Percentiles rank a stretch among this genome's conserved stretches.
Conservation (phyloP, 2,329 filamentous ascomycete genomes). For the Hortaea sp. region DNA sequence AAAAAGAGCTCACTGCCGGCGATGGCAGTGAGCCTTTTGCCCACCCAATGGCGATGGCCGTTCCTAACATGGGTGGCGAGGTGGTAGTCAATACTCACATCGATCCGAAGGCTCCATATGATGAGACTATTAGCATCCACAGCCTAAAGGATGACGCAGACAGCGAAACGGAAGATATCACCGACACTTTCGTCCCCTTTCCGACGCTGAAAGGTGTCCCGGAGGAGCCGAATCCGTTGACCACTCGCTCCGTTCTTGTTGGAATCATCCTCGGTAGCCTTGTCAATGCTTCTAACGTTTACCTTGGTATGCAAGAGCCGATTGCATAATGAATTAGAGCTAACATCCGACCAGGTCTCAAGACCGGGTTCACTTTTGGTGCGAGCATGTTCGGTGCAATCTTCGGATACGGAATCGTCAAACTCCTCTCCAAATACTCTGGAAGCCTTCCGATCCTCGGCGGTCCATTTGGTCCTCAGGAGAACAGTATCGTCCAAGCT, state of each 20-base stretch:
- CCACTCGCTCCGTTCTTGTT: conserved; percentile 45
- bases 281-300: conserved; percentile 54
- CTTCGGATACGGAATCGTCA: conserved; percentile 50
- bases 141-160: background rate
- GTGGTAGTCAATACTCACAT: background rate
- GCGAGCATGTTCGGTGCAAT: conserved; percentile 37
- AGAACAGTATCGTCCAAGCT: conserved; percentile 54
- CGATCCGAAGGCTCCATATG: background rate
- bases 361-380: conserved; percentile 35
- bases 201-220: background rate
- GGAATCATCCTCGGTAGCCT: conserved; percentile 48
- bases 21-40: background rate
- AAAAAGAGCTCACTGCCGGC: background rate
- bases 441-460: conserved; percentile 43
- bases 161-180: background rate
- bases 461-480: conserved; percentile 48
- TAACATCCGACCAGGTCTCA: conserved; percentile 15
- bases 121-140: background rate
- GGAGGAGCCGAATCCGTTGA: conserved; percentile 42
- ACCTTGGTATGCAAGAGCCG: conserved; percentile 36
- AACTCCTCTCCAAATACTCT: conserved; percentile 40
- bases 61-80: background rate
- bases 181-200: background rate
- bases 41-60: background rate
- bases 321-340: background rate